Base-by-base conservation (phyloP, 139 green algal species). In the Desmodesmus armatus region DNA sequence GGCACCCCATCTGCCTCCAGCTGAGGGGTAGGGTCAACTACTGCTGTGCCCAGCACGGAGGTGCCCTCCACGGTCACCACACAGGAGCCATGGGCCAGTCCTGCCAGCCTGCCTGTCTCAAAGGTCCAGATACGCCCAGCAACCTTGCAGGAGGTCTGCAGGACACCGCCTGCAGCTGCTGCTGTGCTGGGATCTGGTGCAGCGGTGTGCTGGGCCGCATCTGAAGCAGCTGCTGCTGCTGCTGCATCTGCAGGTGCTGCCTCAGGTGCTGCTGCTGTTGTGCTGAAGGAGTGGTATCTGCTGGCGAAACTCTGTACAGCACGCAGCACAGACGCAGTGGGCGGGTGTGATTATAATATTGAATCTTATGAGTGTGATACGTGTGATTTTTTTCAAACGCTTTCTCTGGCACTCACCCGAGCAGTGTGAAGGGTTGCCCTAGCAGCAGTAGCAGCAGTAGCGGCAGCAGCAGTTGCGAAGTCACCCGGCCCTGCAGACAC, bases 61-160 rank as follows among this genome's bases (percentile, higher is more conserved):
- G 94, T 96, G 77, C 90, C 82, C 1, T 88, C 92, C 2, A 82
- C 41, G 25, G 66, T 79, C 41, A 88, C 85, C 31, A 93, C 2
- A 49, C 92, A 92, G 0, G 90, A 87, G 31, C 94, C 94, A 63
- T 94, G 86, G 2, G 94, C 92, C 47, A 96, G 88, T 19, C 83
- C 85, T 2, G 93, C 94, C 9, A 97, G 70, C 44, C 87, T 89
- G 27, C 93, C 93, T 27, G 89, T 91, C 83, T 97, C 93, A 76
- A 96, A 96, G 21, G 35, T 75, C 78, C 71, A 91, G 13, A 33
- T 37, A 19, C 40, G 78, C 55, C 82, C 87, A 37, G 63, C 75
- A 5, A 91, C 39, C 11, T 23, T 60, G 43, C 60, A 74, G 25
- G 66, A 43, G 19, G 75, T 29, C 40, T 55, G 76, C 5, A 58